Evolutionary conservation across 2,329 filamentous ascomycete species (phyloP).

Genomic region (Pseudopithomyces chartarum): DNA sequence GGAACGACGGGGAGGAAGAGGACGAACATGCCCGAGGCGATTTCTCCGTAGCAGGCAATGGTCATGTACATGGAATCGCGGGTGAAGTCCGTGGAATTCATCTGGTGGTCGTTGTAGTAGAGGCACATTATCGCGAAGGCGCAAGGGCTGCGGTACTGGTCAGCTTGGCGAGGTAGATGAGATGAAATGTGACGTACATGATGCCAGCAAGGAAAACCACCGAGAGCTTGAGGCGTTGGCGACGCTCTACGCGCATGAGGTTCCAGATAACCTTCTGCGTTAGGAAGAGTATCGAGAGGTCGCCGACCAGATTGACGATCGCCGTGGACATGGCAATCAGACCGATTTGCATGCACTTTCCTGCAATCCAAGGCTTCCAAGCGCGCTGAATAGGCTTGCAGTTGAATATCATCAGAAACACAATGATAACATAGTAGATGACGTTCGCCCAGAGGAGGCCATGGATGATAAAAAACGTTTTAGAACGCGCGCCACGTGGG

Average conservation of each 20-base stretch:
- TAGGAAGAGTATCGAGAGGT: conserved; percentile 14
- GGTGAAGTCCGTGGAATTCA: conserved; percentile 10
- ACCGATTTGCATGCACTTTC: conserved; percentile 14
- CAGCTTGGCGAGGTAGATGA: background rate
- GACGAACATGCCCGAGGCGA: conserved; percentile 21
- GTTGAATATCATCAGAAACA: conserved; percentile 17
- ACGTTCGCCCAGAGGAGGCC: conserved; percentile 13
- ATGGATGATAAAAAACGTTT: conserved; percentile 15
- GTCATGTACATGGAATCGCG: conserved; percentile 15
- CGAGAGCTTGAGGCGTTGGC: conserved; percentile 14
- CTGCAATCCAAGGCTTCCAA: conserved; percentile 18
- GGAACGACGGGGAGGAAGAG: conserved; percentile 22
- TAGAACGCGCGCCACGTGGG: conserved; percentile 16
- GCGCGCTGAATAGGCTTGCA: conserved; percentile 15
- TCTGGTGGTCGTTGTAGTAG: conserved; percentile 15
- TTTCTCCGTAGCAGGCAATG: conserved; percentile 21
- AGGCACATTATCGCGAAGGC: conserved; percentile 19
- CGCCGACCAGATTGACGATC: conserved; percentile 14
- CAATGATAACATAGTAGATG: conserved; percentile 11
- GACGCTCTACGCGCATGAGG: conserved; percentile 11
- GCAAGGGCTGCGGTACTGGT: conserved; percentile 12
- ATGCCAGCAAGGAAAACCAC: conserved; percentile 19
- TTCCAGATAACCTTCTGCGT: conserved; percentile 20
- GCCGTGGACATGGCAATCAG: conserved; percentile 13
- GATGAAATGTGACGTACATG: conserved; percentile 11